Base-by-base conservation (phyloP, 805 yeast species). In the Candida odintsovae region DNA sequence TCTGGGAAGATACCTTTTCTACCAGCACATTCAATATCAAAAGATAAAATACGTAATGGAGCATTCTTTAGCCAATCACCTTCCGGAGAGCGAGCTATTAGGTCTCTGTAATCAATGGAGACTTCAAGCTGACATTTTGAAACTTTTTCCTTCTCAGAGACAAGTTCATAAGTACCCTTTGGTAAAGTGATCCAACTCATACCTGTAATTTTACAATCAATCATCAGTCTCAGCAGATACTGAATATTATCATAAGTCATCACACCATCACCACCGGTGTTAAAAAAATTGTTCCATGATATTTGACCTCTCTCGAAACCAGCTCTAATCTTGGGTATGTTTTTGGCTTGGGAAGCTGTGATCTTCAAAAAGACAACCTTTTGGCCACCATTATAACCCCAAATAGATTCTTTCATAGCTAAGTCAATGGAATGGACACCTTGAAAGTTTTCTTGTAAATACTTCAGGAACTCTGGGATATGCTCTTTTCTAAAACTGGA, bases 11-110 rank as follows among this genome's bases (percentile, higher is more conserved):
- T 77, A 45, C 99, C 99, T 53, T 88, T 86, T 66, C 99, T 80
- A 40, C 99, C 99, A 3, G 99, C 94, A 76, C 99, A 94, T 67
- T 94, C 99, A 50, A 94, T 94, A 73, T 94, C 99, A 64, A 94
- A 92, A 11, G 97, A 90, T 54, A 94, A 71, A 42, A 94, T 82
- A 59, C 99, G 83, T 49, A 94, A 72, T 0, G 99, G 99, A 1
- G 99, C 98, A 69, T 86, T 83, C 54, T 82, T 84, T 31, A 89
- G 77, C 90, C 95, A 95, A 50, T 90, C 90, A 5, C 96, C 97
- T 61, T 92, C 98, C 0, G 97, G 76, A 1, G 89, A 76, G 63
- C 89, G 98, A 1, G 96, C 75, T 0, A 87, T 63, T 43, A 94
- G 64, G 53, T 88, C 83, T 26, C 68, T 67, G 59, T 80, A 90